Evolutionary conservation across 371 early-diverging fungal genomes (phyloP), one percentile per base, ranked within the genome.

Genomic region (Nematocida parisii): DNA sequence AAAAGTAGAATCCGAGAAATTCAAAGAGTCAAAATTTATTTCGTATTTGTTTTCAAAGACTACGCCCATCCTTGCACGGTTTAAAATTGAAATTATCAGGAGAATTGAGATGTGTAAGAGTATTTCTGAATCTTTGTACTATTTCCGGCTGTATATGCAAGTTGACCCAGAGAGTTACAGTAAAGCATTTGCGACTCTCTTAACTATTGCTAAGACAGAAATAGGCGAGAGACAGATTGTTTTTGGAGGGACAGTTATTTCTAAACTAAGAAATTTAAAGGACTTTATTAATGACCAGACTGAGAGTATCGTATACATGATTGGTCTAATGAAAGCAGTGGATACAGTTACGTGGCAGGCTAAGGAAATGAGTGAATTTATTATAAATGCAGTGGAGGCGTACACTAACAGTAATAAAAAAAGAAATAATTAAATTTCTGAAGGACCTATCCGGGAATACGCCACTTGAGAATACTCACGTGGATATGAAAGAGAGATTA

Each of bases 151-250:
- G 20, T 77, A 77, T 45, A 39, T 71, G 27, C 80, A 77, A 33
- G 57, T 77, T 45, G 80, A 77, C 58, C 71, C 80, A 45, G 55
- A 77, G 22, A 71, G 80, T 54, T n/a, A 52, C 39, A 15, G 44
- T 13, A 56, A 27, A 24, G 60, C 52, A 15, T 77, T 77, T 77
- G 80, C 75, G 0, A 77, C 80, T 9, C 46, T 77, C 2, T 71
- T 77, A 5, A 60, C 58, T 6, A 61, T 77, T 46, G 80, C 68
- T 5, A 77, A 77, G 27, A 71, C 81, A 60, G 80, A 77, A 71
- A 75, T 77, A 33, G 56, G 42, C 2, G 80, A 5, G 58, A 60
- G 39, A 39, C 9, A 39, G 56, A 27, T 27, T n/a, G 6, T 9
- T 13, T 6, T 1, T 6, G 40, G n/a, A 27, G 44, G 44, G 44